Conservation (phyloP, 2,329 filamentous ascomycete genomes). For the Apiospora phragmitis region DNA sequence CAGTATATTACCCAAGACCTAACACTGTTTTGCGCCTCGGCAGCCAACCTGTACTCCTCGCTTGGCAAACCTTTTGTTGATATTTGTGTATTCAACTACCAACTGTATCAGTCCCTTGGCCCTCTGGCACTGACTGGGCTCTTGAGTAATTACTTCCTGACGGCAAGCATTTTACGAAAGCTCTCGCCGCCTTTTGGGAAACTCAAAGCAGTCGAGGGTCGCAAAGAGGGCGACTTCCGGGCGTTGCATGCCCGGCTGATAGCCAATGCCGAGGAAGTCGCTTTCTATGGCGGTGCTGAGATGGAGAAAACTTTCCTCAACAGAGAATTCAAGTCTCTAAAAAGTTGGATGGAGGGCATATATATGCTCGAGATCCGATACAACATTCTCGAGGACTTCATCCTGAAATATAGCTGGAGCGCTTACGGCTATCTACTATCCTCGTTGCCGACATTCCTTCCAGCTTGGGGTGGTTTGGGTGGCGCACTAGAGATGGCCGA, state of each 20-base stretch:
- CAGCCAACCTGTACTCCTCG: constrained; percentile 91
- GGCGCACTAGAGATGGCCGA: constrained; percentile 68
- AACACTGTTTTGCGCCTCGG: constrained; percentile 90
- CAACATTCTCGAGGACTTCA: constrained; percentile 98
- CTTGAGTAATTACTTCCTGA: constrained; percentile 90
- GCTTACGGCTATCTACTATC: constrained; percentile 95
- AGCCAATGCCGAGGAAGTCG: constrained; percentile 95
- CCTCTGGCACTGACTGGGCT: constrained; percentile 84
- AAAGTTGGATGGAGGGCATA: constrained; percentile 97
- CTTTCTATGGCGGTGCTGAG: constrained; percentile 93
- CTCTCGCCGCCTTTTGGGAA: constrained; percentile 96
- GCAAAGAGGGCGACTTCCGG: constrained; percentile 93
- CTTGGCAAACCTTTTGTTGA: constrained; percentile 98
- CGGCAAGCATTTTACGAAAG: constrained; percentile 83
- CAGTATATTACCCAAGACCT: constrained; percentile 98
- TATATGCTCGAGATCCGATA: constrained; percentile 98
- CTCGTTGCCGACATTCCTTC: constrained; percentile 89
- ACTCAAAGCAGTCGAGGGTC: constrained; percentile 91
- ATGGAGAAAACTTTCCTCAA: constrained; percentile 94
- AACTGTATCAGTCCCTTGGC: constrained; percentile 88
- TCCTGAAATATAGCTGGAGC: constrained; percentile 98
- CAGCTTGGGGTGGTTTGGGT: constrained; percentile 86
- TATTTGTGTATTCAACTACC: constrained; percentile 96
- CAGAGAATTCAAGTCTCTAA: constrained; percentile 87
- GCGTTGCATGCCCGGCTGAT: constrained; percentile 88